Evolutionary conservation across 2,329 filamentous ascomycete genomes (phyloP), one percentile per base, ranked within the genome.

Genomic region (Teratosphaeria viscida): DNA sequence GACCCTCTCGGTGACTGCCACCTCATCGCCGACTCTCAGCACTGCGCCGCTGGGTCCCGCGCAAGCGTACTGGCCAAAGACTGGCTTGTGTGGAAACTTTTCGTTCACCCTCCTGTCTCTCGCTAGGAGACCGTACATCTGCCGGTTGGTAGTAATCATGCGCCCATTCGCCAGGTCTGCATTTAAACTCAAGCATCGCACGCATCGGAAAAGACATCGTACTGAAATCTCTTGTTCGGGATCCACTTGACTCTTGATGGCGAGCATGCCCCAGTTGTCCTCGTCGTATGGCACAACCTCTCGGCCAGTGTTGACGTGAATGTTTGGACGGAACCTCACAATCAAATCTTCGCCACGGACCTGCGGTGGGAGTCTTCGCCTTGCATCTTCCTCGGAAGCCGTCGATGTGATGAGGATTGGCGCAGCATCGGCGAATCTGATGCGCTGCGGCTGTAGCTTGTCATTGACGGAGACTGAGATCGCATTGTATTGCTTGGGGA

Each of bases 41-140:
- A 72, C 64, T 11, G 70, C 70, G 35, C 70, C 70, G 39, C 68
- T 70, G 1, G 70, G 70, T 29, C 70, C 70, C n/a, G 70, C 70
- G 56, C 70, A 72, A 16, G 70, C 70, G 57, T 72, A 72, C 57
- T 72, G 70, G n/a, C 70, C 70, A 39, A 72, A 72, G 7, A 72
- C 70, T 14, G 70, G 70, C 59, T 70, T 70, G 52, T 71, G 68
- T 26, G 69, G 70, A 39, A 69, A 67, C 10, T 69, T 63, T 27
- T 70, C 67, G 52, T 72, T 72, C 16, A 69, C 68, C 57, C 70
- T 61, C 7, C 70, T 62, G 52, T 72, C 70, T 59, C 67, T 71
- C 16, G 68, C 68, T 14, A 72, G 62, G 3, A 72, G 59, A 1
- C 70, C 70, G 54, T 71, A 72, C 0, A 72, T 64, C 55, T 72